A percentile compares a stretch with the other conserved stretches of the same genome.
Conservation (phyloP, 306 rosid genomes). For the Vigna reflexopilosa region DNA sequence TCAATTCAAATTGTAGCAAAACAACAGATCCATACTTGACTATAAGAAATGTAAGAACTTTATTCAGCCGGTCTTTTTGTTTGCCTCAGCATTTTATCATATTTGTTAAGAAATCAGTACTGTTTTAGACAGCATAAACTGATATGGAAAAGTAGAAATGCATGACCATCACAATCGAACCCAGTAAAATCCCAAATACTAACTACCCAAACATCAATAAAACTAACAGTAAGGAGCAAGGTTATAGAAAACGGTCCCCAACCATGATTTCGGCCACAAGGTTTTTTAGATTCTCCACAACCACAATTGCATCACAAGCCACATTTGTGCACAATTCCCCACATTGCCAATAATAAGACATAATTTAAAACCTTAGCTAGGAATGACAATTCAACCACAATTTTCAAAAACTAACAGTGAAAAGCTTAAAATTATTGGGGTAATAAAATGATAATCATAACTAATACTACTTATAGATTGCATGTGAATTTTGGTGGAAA, state of each 20-base stretch:
- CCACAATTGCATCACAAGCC: not conserved
- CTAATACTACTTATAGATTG: not conserved
- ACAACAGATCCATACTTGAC: slow-evolving; percentile 3
- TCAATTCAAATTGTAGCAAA: not conserved
- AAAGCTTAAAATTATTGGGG: not conserved
- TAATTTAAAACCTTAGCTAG: not conserved
- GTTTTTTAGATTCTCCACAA: not conserved
- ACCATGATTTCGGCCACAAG: not conserved
- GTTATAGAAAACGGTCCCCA: not conserved
- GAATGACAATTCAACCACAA: not conserved
- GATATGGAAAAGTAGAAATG: not conserved
- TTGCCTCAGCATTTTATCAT: not conserved
- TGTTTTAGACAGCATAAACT: not conserved
- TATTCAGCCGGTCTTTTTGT: not conserved
- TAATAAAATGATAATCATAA: slow-evolving; percentile 1
- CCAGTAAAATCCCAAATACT: not conserved
- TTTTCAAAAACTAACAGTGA: not conserved
- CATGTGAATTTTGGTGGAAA: slow-evolving; percentile 38
- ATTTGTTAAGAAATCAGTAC: not conserved
- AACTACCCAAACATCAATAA: not conserved
- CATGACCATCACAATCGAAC: not conserved
- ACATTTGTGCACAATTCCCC: not conserved
- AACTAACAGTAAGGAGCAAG: not conserved
- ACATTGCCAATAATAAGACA: not conserved
- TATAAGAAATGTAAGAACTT: not conserved